phyloP scores from a whole-genome alignment of 768 basidiomycete genomes.

The Russula emetica region DNA sequence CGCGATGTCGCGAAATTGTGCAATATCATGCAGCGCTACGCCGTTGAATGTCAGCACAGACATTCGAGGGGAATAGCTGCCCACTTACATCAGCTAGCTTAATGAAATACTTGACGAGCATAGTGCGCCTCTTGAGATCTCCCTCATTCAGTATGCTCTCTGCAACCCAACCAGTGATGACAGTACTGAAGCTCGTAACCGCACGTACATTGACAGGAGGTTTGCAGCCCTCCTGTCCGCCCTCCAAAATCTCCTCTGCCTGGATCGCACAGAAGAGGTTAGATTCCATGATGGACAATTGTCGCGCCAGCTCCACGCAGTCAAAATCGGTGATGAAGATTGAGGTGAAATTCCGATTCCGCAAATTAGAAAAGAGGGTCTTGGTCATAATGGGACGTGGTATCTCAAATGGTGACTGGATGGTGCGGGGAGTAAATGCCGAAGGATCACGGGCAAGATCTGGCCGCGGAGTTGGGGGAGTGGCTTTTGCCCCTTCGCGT shows the following conservation, averaged over 20 bases:
- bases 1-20: conserved; percentile 91
- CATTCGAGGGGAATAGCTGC: conserved; percentile 2
- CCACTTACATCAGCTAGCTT: conserved; percentile 81
- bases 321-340: conserved; percentile 89
- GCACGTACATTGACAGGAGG: conserved; percentile 71
- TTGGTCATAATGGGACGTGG: conserved; percentile 87
- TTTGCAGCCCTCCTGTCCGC: conserved; percentile 64
- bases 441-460: conserved; percentile 72
- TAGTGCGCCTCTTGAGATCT: conserved; percentile 79
- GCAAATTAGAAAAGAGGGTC: conserved; percentile 60
- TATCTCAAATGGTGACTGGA: conserved; percentile 53
- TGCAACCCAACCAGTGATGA: conserved; percentile 93
- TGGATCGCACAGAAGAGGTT: conserved; percentile 80
- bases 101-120: conserved; percentile 85
- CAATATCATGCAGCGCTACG: conserved; percentile 75
- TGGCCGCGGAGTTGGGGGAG: conserved; percentile 51
- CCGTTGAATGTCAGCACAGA: conserved; percentile 16
- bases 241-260: conserved; percentile 85
- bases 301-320: conserved; percentile 84
- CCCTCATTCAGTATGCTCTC: conserved; percentile 89
- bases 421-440: conserved; percentile 58
- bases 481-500: conserved; percentile 37
- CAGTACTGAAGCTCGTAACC: conserved; percentile 83
- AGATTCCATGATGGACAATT: conserved; percentile 92
- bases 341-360: conserved; percentile 56